Evolutionary conservation across 2,329 filamentous ascomycete species (phyloP), one percentile per base, ranked within the genome.

Genomic region (Leptosphaerulina australis): DNA sequence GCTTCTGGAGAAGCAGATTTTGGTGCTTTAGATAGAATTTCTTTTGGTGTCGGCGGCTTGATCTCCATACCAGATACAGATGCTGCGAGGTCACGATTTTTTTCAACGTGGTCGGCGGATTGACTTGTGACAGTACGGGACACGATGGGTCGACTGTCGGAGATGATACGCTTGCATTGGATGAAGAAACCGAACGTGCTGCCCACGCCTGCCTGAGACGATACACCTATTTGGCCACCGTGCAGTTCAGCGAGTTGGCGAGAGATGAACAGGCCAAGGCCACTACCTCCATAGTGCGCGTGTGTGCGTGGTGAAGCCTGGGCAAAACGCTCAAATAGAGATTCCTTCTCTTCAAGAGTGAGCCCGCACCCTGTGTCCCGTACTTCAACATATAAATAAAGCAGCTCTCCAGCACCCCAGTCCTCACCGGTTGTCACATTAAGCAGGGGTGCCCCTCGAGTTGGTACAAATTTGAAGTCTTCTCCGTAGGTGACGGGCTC

Each of bases 261-360:
- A 0, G 68, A 72, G 35, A 73, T 72, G 53, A 71, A 73, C 5
- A 73, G 59, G 1, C 71, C 70, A 2, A 74, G 61, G 5, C 71
- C 69, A 17, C 62, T 67, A 5, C 70, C 71, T 2, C 70, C 69
- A 21, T 72, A 72, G 10, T 70, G 60, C 20, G 62, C 61, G 29
- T 72, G 68, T 0, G 68, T 71, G 4, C 67, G 62, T n/a, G 68
- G 68, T 4, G 69, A 69, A 7, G 66, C 68, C 40, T 67, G 69
- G 2, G 66, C 58, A 31, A 70, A 71, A 3, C 66, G 62, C 40
- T 67, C 60, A 33, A 72, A 72, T 1, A 72, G 54, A 1, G 66
- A 47, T 15, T 56, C 59, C 48, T 68, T 71, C 30, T 71, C 67
- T 20, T 68, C 66, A 0, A 33, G 44, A 3, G 63, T 68, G 11